Percentiles rank a stretch among this genome's conserved stretches.
Conservation (phyloP, 2,329 filamentous ascomycete species). For the Stachybotrys echinatus region DNA sequence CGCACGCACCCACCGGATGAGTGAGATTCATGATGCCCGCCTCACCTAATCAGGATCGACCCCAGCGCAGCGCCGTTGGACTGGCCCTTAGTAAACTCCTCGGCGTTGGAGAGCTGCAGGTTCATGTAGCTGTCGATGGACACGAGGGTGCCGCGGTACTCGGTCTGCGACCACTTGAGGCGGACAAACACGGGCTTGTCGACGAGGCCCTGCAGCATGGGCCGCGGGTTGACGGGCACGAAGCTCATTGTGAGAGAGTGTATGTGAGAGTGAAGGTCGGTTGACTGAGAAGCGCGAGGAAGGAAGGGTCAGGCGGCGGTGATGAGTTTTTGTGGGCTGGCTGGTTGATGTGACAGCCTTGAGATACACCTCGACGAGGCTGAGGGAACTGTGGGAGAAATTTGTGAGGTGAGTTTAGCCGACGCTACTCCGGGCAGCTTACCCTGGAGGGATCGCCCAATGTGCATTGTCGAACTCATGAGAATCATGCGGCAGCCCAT, state of each 20-base stretch:
- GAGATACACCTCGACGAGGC: neutral
- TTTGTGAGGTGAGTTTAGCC: neutral
- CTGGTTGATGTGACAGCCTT: neutral
- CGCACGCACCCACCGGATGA: neutral
- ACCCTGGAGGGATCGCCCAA: neutral
- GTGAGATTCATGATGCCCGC: too few species aligned
- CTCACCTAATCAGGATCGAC: constrained; percentile 84
- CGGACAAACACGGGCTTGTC: constrained; percentile 87
- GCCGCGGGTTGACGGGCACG: constrained; percentile 92
- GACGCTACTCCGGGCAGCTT: neutral
- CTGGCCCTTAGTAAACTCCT: constrained; percentile 89
- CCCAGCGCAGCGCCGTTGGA: constrained; percentile 72
- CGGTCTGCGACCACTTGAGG: constrained; percentile 96
- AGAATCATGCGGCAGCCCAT: too few species aligned
- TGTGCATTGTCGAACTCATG: too few species aligned
- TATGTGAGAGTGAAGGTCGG: neutral
- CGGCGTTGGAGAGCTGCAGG: constrained; percentile 82
- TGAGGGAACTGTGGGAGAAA: neutral
- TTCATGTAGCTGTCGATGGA: constrained; percentile 99
- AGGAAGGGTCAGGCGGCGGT: too few species aligned
- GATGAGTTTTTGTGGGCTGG: neutral
- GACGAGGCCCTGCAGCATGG: constrained; percentile 90
- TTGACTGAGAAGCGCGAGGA: too few species aligned
- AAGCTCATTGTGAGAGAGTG: constrained; percentile 43
- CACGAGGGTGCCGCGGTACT: constrained; percentile 91